Evolutionary conservation across 257 asterid species (phyloP), one percentile per base, ranked within the genome.

Genomic region (Craterostigma plantagineum): DNA sequence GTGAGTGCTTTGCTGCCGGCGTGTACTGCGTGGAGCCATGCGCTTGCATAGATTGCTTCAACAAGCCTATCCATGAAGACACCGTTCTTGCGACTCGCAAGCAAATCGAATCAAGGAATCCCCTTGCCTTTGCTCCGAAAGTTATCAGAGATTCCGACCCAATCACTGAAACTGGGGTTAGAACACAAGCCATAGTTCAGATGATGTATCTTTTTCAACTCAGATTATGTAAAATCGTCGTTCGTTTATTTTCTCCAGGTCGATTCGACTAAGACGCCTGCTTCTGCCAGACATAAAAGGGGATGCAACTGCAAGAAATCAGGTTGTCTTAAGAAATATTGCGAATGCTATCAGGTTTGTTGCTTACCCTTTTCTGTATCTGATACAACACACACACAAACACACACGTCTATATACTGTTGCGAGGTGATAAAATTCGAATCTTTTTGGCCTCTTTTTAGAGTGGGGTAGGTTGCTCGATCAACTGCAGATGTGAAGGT

Each of bases 1-100:
- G 96, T 56, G 96, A 86, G 57, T 85, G 96, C 67, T 85, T 85
- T 64, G 97, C 92, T 43, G 94, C 97, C 39, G 97, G 97, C 14
- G 86, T 86, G 41, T 86, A 86, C 64, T 86, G 97, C 15, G 18
- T 41, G 45, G 45, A 41, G 9, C 18, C 18, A 12, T 41, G 45
- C 51, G 81, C 94, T 1, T 86, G 97, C 51, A 65, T 75, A 50
- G 94, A 72, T 47, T 85, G 96, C 67, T 85, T 81, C 79, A 85
- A 85, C 65, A 86, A 75, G 54, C 97, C 97, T 11, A 56, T 71
- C 55, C 92, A 86, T 10, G 97, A 77, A 68, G 97, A 78, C 35
- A 86, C 93, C 2, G 97, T 86, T 45, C 92, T 81, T 50, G 84
- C 83, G 35, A 81, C 97, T 9, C 97, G 97, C 55, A 86, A 78